phyloP scores from a whole-genome alignment of 306 rosid genomes.

The Prunus fruticosa region DNA sequence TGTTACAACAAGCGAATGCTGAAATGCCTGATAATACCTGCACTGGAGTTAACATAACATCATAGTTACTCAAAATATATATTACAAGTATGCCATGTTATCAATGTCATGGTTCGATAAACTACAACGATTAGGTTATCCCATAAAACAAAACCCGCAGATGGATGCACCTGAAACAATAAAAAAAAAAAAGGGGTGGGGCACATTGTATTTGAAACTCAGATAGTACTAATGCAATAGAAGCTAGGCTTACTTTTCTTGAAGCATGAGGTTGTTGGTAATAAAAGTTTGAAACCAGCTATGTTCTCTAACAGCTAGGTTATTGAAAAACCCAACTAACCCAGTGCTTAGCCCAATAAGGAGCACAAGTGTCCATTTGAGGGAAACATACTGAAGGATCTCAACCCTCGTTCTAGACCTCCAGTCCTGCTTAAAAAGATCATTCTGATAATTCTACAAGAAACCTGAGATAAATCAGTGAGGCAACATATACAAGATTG shows the following conservation, averaged over 20 bases:
- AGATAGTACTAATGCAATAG: not conserved
- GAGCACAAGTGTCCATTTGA: constrained; percentile 69
- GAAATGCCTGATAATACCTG: constrained; percentile 71
- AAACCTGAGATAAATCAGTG: constrained; percentile 11
- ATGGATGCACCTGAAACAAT: not conserved
- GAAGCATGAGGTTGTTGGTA: constrained; percentile 61
- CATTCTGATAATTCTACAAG: constrained; percentile 72
- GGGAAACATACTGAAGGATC: constrained; percentile 54
- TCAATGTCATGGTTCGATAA: too few relatives aligned
- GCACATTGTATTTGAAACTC: not conserved
- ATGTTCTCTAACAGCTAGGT: constrained; percentile 73
- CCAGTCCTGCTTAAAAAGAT: constrained; percentile 74
- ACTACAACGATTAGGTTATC: too few relatives aligned
- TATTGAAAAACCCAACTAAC: constrained; percentile 61
- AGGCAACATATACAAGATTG: not conserved
- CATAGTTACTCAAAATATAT: constrained; percentile 9
- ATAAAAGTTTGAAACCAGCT: constrained; percentile 72
- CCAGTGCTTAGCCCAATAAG: constrained; percentile 63
- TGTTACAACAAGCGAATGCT: constrained; percentile 45
- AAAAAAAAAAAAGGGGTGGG: too few relatives aligned
- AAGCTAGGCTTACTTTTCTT: constrained; percentile 46
- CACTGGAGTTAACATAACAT: constrained; percentile 28
- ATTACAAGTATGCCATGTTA: too few relatives aligned
- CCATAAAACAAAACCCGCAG: not conserved
- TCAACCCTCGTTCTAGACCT: constrained; percentile 54